phyloP scores from a whole-genome alignment of 2,329 filamentous ascomycete species.

The Diaporthe helianthi region DNA sequence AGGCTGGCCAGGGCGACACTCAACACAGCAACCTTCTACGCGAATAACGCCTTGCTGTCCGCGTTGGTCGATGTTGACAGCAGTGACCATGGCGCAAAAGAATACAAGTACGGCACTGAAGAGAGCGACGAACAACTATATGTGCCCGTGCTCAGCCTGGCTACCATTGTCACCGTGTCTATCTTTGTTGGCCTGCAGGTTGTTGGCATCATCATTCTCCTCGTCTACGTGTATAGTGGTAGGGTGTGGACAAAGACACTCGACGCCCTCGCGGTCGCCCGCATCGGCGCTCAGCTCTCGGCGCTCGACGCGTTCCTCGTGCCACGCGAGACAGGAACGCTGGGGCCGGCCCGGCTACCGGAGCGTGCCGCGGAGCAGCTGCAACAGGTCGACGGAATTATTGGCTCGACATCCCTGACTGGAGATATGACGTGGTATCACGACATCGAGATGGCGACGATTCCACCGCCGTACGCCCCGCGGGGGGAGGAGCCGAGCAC shows the following conservation, averaged over 20 bases:
- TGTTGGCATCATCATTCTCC: constrained; percentile 16
- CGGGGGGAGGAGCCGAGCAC: not conserved
- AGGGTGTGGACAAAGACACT: constrained; percentile 32
- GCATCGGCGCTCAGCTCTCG: constrained; percentile 28
- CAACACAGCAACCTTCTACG: constrained; percentile 42
- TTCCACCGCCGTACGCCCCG: constrained; percentile 24
- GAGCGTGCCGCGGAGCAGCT: not conserved
- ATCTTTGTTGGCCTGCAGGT: constrained; percentile 23
- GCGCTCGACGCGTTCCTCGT: constrained; percentile 7
- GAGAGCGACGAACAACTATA: not conserved
- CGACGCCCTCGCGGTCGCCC: constrained; percentile 31
- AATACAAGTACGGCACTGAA: not conserved
- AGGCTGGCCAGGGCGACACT: constrained; percentile 4
- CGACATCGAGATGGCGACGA: constrained; percentile 24
- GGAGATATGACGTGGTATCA: not conserved
- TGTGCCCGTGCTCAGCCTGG: not conserved
- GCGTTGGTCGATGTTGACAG: not conserved
- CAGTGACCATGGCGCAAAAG: not conserved
- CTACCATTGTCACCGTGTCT: constrained; percentile 8
- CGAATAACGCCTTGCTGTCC: constrained; percentile 39
- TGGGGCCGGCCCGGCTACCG: not conserved
- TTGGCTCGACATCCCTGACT: not conserved
- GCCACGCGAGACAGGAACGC: constrained; percentile 2
- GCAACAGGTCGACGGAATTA: constrained; percentile 24
- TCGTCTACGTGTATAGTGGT: constrained; percentile 27